phyloP scores from a whole-genome alignment of 176 grass and related monocot genomes.

The Hyparrhenia diplandra region DNA sequence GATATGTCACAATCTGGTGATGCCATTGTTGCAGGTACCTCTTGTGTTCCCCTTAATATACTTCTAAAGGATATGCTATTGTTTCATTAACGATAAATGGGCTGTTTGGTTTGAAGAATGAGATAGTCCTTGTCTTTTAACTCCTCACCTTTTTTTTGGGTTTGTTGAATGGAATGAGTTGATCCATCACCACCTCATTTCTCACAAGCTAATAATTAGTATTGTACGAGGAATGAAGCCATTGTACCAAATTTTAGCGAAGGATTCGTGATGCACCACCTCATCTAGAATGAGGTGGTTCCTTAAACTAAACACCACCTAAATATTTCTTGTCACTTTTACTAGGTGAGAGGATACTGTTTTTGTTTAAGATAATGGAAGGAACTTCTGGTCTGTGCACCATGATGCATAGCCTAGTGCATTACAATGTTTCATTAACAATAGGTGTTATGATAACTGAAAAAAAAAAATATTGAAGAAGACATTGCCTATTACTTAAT shows the following conservation, averaged over 20 bases:
- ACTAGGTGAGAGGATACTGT: background rate
- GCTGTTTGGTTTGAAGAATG: background rate
- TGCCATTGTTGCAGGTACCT: slow-evolving; percentile 80
- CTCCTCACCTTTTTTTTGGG: background rate
- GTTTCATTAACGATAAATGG: background rate
- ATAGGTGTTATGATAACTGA: background rate
- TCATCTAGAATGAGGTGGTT: background rate
- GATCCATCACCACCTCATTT: background rate
- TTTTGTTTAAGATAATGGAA: background rate
- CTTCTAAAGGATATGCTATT: background rate
- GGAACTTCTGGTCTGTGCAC: background rate
- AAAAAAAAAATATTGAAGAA: background rate
- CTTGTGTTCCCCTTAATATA: background rate
- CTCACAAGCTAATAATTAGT: background rate
- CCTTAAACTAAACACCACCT: background rate
- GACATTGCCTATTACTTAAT: too few relatives aligned
- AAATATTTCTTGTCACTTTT: background rate
- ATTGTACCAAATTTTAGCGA: background rate
- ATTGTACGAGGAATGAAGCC: background rate
- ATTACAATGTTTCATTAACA: background rate
- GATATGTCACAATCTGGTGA: slow-evolving; percentile 85
- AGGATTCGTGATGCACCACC: background rate
- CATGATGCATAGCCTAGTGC: background rate
- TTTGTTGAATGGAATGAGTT: background rate
- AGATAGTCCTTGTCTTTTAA: background rate